These are phyloP conservation scores for Gracilaria domingensis DNA, from an alignment of 23 red algal genomes.

Conservation along the genomic window DNA sequence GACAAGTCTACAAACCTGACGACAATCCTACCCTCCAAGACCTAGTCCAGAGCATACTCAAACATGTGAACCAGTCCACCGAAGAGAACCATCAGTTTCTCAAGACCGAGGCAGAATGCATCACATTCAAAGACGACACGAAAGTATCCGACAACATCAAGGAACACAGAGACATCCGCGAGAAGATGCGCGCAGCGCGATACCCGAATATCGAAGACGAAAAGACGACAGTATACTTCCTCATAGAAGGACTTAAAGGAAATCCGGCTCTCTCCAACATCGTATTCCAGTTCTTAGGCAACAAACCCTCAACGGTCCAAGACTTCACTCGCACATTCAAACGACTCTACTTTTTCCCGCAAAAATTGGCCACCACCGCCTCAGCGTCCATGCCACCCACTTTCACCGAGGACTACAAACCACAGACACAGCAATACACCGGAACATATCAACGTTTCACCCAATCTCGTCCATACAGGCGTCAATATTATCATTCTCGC, in stretches of 20 bases:
- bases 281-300: background rate
- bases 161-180: background rate
- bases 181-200: background rate
- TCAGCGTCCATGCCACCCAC: background rate
- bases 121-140: background rate
- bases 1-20: background rate
- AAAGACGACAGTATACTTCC: background rate
- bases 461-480: too few species aligned
- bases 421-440: too few species aligned
- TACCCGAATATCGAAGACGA: background rate
- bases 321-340: background rate
- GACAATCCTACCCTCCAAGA: background rate
- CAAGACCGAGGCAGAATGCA: background rate
- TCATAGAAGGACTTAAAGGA: background rate
- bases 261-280: background rate
- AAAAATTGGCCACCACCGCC: too few species aligned
- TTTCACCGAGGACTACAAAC: background rate
- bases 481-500: too few species aligned
- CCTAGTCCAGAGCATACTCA: background rate
- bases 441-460: too few species aligned
- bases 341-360: background rate
- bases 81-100: background rate
- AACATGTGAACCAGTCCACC: too few species aligned
- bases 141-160: background rate
- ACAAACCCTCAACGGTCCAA: background rate